Conservation (phyloP, 345 rosid genomes). For the Kernera saxatilis region DNA sequence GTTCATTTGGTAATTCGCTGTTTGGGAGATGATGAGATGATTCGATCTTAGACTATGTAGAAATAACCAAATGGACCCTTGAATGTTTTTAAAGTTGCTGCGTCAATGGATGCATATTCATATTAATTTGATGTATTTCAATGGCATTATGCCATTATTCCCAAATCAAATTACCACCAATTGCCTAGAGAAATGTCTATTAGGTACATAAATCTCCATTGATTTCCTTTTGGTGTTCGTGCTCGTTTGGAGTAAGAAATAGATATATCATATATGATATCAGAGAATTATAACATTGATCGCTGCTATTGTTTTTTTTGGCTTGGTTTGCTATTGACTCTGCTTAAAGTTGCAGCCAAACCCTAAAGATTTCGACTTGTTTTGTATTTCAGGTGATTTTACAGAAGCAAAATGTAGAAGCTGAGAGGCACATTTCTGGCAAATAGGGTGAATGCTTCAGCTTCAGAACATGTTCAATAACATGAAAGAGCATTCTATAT, state of each 20-base stretch:
- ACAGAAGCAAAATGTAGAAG: neutral
- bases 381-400: constrained; percentile 13
- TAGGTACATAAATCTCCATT: neutral
- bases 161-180: neutral
- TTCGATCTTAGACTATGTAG: neutral
- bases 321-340: neutral
- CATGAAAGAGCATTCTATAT: constrained; percentile 5
- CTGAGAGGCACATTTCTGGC: neutral
- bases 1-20: neutral
- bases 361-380: neutral
- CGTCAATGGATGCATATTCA: neutral
- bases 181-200: neutral
- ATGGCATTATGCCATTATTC: neutral
- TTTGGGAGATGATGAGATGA: neutral
- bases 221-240: neutral
- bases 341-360: neutral
- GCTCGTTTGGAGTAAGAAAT: neutral
- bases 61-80: neutral
- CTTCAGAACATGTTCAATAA: neutral
- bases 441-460: neutral
- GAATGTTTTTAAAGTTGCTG: neutral
- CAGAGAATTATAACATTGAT: neutral
- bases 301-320: neutral
- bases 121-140: neutral
- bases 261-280: neutral